These are phyloP conservation scores for Ballota nigra DNA, from an alignment of 257 asterid genomes.

Conservation along the genomic window DNA sequence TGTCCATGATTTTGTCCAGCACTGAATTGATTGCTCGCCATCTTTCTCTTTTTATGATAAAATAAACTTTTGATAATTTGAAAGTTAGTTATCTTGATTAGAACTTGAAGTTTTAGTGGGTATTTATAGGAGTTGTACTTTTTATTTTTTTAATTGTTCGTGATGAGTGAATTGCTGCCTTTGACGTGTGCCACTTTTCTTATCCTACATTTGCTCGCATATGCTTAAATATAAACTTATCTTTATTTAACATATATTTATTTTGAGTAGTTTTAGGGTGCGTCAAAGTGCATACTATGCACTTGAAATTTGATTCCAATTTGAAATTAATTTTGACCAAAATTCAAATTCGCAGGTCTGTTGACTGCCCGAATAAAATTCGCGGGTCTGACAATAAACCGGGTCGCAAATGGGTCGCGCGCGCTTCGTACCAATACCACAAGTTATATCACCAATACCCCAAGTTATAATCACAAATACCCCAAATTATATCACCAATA, in stretches of 20 bases:
- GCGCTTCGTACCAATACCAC: no score
- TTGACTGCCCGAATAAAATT: no score
- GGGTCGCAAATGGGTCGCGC: no score
- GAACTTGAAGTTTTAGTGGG: background rate
- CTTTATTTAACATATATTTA: background rate
- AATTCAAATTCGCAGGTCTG: no score
- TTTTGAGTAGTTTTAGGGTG: no score
- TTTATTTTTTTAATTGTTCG: conserved; percentile 20
- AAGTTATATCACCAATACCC: no score
- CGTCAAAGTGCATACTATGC: no score
- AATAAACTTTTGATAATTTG: background rate
- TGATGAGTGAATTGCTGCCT: conserved; percentile 34
- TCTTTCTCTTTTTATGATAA: conserved; percentile 15
- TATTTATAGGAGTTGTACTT: conserved; percentile 25
- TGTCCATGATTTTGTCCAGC: conserved; percentile 48
- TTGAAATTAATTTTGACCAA: no score
- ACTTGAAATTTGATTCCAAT: no score
- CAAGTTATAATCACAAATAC: no score
- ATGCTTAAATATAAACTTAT: background rate
- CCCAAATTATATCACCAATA: no score
- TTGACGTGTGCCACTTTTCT: conserved; percentile 10
- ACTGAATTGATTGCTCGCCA: conserved; percentile 48
- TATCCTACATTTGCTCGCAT: background rate
- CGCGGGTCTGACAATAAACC: no score
- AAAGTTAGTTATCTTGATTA: background rate